phyloP scores from a whole-genome alignment of 2,329 filamentous ascomycete species.

The Aspergillus sp. region DNA sequence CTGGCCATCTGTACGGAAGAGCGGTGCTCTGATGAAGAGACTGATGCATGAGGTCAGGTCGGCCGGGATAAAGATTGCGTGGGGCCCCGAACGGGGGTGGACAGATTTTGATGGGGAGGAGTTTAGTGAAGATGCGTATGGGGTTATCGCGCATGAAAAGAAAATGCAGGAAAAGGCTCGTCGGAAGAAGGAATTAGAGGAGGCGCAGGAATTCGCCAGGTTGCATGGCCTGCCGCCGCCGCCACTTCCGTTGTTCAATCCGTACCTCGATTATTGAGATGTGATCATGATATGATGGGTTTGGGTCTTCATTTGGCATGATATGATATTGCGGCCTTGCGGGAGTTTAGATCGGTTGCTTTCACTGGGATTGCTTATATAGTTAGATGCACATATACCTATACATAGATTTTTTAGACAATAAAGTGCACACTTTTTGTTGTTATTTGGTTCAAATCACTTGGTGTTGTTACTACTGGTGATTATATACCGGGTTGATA shows the following conservation, averaged over 20 bases:
- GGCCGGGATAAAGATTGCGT: slow-evolving; percentile 38
- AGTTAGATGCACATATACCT: background rate
- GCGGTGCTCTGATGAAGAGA: slow-evolving; percentile 54
- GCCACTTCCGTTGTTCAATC: background rate
- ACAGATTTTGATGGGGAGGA: slow-evolving; percentile 33
- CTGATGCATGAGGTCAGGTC: slow-evolving; percentile 42
- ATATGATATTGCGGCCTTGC: background rate
- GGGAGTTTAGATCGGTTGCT: background rate
- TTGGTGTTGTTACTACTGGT: background rate
- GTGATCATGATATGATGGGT: background rate
- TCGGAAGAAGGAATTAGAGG: background rate
- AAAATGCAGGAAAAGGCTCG: background rate
- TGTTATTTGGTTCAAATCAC: background rate
- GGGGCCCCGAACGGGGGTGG: slow-evolving; percentile 45
- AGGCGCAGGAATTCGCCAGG: background rate
- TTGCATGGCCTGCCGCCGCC: background rate
- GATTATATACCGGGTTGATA: background rate
- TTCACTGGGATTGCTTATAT: background rate
- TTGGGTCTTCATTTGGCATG: background rate
- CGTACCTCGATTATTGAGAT: background rate
- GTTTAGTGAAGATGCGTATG: slow-evolving; percentile 13
- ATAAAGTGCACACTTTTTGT: background rate
- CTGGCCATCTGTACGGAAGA: slow-evolving; percentile 54
- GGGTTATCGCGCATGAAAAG: slow-evolving; percentile 9
- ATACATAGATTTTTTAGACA: background rate